Percentiles rank a stretch among this genome's conserved stretches.
phyloP scores from a whole-genome alignment of 2,329 filamentous ascomycete species.

The Aspergillus neotritici region DNA sequence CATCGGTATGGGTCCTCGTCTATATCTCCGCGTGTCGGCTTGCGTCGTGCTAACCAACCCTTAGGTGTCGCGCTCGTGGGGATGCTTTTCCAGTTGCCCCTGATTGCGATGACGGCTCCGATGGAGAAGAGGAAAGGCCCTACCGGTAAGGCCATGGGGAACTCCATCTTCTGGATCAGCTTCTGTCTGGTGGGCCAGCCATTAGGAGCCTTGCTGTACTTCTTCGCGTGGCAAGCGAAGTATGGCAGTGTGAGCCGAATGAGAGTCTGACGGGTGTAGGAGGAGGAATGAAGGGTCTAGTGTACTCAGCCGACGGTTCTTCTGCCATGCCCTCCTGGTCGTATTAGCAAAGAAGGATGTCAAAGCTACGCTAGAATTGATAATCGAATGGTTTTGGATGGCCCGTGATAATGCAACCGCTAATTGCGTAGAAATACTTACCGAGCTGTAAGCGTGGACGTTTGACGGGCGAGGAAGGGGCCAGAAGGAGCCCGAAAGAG shows the following conservation, averaged over 20 bases:
- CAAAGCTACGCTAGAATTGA: too few species aligned
- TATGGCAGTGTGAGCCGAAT: slow-evolving; percentile 69
- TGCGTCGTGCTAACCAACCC: slow-evolving; percentile 7
- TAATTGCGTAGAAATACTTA: too few species aligned
- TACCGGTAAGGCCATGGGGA: slow-evolving; percentile 74
- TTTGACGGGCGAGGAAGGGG: too few species aligned
- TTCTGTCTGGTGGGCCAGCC: slow-evolving; percentile 96
- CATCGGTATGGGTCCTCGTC: slow-evolving; percentile 55
- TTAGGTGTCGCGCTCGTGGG: slow-evolving; percentile 83
- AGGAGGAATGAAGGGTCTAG: slow-evolving; percentile 3
- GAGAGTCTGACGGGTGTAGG: background rate
- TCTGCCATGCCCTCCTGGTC: too few species aligned
- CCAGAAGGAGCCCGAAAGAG: too few species aligned
- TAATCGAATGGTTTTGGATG: too few species aligned
- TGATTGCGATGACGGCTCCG: slow-evolving; percentile 74
- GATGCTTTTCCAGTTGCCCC: slow-evolving; percentile 87
- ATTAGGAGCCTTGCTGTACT: slow-evolving; percentile 85
- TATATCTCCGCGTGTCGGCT: too few species aligned
- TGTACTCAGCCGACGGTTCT: background rate
- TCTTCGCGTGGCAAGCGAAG: slow-evolving; percentile 98
- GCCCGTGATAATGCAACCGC: too few species aligned
- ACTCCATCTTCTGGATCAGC: slow-evolving; percentile 92
- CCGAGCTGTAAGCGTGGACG: too few species aligned
- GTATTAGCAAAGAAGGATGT: too few species aligned
- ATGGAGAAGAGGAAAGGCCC: slow-evolving; percentile 73